Percentiles rank a stretch among this genome's conserved stretches.
phyloP scores from a whole-genome alignment of 2,329 filamentous ascomycete genomes.

The Penicillium sp. region DNA sequence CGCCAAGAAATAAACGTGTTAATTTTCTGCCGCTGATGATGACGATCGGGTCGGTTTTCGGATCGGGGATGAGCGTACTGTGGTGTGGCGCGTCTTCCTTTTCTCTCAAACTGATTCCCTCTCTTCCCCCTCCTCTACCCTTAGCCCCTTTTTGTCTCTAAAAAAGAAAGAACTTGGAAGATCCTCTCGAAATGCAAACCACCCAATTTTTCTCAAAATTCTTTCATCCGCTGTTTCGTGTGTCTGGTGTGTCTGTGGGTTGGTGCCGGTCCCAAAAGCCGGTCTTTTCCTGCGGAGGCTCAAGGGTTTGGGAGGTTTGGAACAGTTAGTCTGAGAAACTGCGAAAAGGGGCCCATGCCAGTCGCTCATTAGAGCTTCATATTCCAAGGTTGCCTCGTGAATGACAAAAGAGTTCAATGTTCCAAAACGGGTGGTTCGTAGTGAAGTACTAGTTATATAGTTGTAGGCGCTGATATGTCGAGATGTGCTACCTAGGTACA shows the following conservation, averaged over 20 bases:
- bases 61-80: constrained; percentile 32
- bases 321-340: neutral
- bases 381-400: constrained; percentile 1
- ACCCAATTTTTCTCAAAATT: constrained; percentile 27
- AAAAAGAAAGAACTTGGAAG: constrained; percentile 37
- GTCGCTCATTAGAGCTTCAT: constrained; percentile 3
- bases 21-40: constrained; percentile 35
- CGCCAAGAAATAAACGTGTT: constrained; percentile 48
- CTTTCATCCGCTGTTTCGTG: neutral
- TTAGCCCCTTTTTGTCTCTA: constrained; percentile 29
- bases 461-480: too few relatives aligned
- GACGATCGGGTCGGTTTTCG: constrained; percentile 39
- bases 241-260: constrained; percentile 5
- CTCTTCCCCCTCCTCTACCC: constrained; percentile 13
- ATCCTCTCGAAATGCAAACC: constrained; percentile 35
- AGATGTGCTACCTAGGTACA: too few relatives aligned
- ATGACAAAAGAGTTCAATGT: constrained; percentile 7
- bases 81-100: constrained; percentile 35
- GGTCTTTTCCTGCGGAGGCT: neutral
- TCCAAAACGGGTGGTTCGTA: neutral
- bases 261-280: neutral
- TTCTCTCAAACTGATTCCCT: constrained; percentile 24
- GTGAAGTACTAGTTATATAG: too few relatives aligned
- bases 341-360: constrained; percentile 2
- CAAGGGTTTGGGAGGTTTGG: constrained; percentile 1